These are phyloP conservation scores for Hamigera avellanea DNA, from an alignment of 495 filamentous ascomycete species.

Conservation along the genomic window DNA sequence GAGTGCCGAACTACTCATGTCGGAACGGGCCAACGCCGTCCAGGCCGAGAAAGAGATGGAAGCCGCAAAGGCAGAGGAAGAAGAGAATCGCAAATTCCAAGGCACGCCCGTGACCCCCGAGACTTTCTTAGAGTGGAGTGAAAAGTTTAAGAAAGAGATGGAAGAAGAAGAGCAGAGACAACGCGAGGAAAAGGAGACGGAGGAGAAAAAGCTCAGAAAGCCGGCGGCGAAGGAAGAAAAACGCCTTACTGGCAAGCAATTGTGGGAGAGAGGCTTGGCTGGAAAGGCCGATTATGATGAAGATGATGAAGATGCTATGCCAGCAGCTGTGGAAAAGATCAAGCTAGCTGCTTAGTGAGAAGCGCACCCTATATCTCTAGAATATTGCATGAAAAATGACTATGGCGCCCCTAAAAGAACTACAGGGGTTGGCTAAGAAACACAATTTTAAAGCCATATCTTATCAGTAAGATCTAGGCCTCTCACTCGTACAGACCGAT, in stretches of 20 bases:
- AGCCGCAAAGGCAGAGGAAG: conserved; percentile 63
- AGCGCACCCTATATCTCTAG: background rate
- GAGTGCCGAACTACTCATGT: conserved; percentile 65
- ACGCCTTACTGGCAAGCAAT: conserved; percentile 65
- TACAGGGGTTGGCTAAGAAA: too few relatives aligned
- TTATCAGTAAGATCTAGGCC: too few relatives aligned
- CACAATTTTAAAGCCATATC: too few relatives aligned
- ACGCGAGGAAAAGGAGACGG: conserved; percentile 60
- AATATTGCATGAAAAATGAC: background rate
- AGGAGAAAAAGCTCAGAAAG: conserved; percentile 64
- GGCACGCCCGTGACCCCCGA: conserved; percentile 78
- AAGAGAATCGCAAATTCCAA: conserved; percentile 93
- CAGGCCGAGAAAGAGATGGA: conserved; percentile 51
- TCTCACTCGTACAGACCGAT: too few relatives aligned
- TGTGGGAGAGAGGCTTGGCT: conserved; percentile 76
- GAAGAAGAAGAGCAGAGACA: conserved; percentile 52
- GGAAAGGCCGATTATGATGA: conserved; percentile 68
- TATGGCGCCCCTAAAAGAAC: too few relatives aligned
- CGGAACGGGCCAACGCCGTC: conserved; percentile 51
- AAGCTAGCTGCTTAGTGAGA: conserved; percentile 43
- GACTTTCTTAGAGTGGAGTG: conserved; percentile 74
- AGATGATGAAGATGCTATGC: conserved; percentile 39
- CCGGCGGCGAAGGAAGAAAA: conserved; percentile 41
- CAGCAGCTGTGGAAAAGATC: conserved; percentile 53
- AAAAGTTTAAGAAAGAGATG: conserved; percentile 66